A percentile compares a stretch with the other conserved stretches of the same genome.
Evolutionary conservation across 2,329 filamentous ascomycete genomes (phyloP).

Genomic region (Dactylonectria macrodidyma): DNA sequence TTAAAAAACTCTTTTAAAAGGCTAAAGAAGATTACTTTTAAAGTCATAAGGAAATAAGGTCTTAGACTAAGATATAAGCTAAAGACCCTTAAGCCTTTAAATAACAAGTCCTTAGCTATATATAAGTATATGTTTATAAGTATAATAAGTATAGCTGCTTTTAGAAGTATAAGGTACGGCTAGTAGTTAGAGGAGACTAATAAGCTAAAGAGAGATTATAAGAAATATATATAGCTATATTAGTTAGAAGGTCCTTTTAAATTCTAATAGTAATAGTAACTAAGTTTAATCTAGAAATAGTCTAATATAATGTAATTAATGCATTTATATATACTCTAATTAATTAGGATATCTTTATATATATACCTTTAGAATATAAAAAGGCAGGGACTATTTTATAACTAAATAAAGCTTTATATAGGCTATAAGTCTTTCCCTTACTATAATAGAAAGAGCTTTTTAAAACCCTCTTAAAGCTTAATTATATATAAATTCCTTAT

Average conservation of each 20-base stretch:
- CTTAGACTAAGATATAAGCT: neutral
- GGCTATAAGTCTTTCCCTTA: too few species aligned
- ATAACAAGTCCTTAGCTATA: neutral
- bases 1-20: too few species aligned
- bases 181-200: neutral
- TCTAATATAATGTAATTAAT: too few species aligned
- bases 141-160: neutral
- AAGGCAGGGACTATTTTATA: conserved; percentile 5
- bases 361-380: conserved; percentile 4
- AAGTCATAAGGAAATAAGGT: neutral
- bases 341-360: conserved; percentile 11
- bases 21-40: too few species aligned
- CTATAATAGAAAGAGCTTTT: too few species aligned
- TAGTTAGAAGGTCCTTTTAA: too few species aligned
- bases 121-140: conserved; percentile 14
- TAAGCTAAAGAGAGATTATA: too few species aligned
- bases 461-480: too few species aligned
- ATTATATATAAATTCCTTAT: too few species aligned
- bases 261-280: too few species aligned
- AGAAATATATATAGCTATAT: too few species aligned
- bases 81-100: neutral
- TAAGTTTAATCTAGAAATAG: too few species aligned
- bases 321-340: neutral
- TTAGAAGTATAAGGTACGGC: neutral
- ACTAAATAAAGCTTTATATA: conserved; percentile 1